These are phyloP conservation scores for Austroboletus niveus DNA, from an alignment of 1,284 basidiomycete genomes.

Conservation along the genomic window DNA sequence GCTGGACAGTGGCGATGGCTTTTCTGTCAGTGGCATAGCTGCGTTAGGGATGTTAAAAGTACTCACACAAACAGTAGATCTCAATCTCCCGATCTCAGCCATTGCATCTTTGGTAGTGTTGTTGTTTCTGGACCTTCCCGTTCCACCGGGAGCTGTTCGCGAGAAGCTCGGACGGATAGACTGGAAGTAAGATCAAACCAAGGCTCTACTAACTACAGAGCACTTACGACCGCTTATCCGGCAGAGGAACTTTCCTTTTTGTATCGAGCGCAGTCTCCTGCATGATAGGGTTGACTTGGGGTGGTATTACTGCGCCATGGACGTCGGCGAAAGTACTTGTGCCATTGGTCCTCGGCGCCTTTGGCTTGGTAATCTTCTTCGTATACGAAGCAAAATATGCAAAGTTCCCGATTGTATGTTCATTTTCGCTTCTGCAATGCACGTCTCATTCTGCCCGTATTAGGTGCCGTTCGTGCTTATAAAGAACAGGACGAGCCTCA, in stretches of 20 bases:
- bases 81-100: slow-evolving; percentile 6
- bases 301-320: too few species aligned
- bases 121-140: slow-evolving; percentile 1
- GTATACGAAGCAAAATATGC: too few species aligned
- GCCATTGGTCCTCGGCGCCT: too few species aligned
- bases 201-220: background rate
- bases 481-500: slow-evolving; percentile 14
- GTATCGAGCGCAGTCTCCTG: too few species aligned
- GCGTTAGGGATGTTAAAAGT: background rate
- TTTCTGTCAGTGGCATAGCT: background rate
- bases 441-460: background rate
- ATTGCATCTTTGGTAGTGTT: background rate
- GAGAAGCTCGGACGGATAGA: slow-evolving; percentile 5
- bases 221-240: background rate
- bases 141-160: background rate
- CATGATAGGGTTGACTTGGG: too few species aligned
- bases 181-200: slow-evolving; percentile 3
- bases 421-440: too few species aligned
- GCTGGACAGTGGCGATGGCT: too few species aligned
- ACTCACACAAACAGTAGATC: background rate
- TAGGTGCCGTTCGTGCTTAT: slow-evolving; percentile 14
- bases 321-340: too few species aligned
- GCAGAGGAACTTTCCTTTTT: too few species aligned
- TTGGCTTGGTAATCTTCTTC: too few species aligned
- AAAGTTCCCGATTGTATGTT: too few species aligned